Percentiles rank a stretch among this genome's conserved stretches.
These are phyloP conservation scores for Entelexis paramagnoliae DNA, from an alignment of 1,139 yeast genomes.

Conservation along the genomic window DNA sequence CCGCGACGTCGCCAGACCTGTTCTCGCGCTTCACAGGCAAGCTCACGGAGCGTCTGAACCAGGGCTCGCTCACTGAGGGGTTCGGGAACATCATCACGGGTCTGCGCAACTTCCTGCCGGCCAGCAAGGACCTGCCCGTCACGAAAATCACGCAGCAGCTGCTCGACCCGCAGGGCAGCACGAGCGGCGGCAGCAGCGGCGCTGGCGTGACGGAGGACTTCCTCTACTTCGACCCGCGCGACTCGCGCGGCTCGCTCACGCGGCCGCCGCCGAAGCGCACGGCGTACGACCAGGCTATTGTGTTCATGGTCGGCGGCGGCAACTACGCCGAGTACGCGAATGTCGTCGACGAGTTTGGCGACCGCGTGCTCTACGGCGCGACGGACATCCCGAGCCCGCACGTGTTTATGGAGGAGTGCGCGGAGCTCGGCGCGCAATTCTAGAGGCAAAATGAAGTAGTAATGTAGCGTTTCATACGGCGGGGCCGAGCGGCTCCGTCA, in stretches of 20 bases:
- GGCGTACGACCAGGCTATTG: conserved; percentile 67
- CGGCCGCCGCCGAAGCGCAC: conserved; percentile 78
- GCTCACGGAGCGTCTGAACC: conserved; percentile 51
- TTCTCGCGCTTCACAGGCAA: conserved; percentile 69
- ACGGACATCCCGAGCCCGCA: conserved; percentile 70
- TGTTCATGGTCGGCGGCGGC: conserved; percentile 95
- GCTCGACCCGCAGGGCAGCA: conserved; percentile 52
- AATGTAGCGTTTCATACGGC: neutral
- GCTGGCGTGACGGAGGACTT: conserved; percentile 62
- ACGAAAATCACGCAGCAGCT: conserved; percentile 85
- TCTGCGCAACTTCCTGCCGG: conserved; percentile 77
- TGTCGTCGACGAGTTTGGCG: conserved; percentile 73
- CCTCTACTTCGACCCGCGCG: conserved; percentile 77
- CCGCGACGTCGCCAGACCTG: conserved; percentile 32
- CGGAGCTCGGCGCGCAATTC: conserved; percentile 40
- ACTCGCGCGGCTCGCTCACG: conserved; percentile 77
- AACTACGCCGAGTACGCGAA: conserved; percentile 89
- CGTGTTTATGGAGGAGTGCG: conserved; percentile 65
- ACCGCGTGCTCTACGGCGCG: conserved; percentile 69
- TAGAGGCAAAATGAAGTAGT: neutral
- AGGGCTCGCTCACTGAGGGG: conserved; percentile 61
- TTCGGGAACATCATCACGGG: conserved; percentile 83
- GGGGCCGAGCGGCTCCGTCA: too few species aligned
- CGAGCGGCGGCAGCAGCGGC: conserved; percentile 34
- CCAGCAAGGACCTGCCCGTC: conserved; percentile 74